These are phyloP conservation scores for Cymbopogon citratus DNA, from an alignment of 176 grass and related monocot species.

Conservation along the genomic window DNA sequence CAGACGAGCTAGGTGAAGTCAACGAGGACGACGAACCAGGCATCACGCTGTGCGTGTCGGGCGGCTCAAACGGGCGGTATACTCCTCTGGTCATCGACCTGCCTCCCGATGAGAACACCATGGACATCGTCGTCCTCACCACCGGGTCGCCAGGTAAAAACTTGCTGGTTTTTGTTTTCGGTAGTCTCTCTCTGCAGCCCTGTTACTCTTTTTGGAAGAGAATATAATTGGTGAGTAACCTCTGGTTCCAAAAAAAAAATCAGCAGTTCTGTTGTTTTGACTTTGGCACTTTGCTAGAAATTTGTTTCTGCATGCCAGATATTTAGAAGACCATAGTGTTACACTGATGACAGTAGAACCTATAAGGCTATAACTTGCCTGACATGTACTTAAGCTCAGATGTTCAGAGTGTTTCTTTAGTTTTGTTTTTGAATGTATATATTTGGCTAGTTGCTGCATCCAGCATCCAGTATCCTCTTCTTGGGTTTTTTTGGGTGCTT, in stretches of 20 bases:
- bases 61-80: not conserved
- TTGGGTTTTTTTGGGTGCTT: not conserved
- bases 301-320: not conserved
- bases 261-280: too few relatives aligned
- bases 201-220: too few relatives aligned
- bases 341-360: not conserved
- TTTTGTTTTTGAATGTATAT: not conserved
- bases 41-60: not conserved
- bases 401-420: not conserved
- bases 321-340: not conserved
- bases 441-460: not conserved
- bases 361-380: not conserved
- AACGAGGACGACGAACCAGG: not conserved
- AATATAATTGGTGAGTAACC: too few relatives aligned
- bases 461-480: not conserved
- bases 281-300: too few relatives aligned
- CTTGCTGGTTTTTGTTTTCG: not conserved
- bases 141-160: constrained; percentile 20
- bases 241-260: too few relatives aligned
- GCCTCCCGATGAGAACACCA: not conserved
- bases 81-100: constrained; percentile 33
- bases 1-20: not conserved
- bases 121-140: not conserved
- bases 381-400: not conserved
- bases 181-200: not conserved